phyloP scores from a whole-genome alignment of 2,329 filamentous ascomycete genomes.

The Botrytis pseudocinerea region DNA sequence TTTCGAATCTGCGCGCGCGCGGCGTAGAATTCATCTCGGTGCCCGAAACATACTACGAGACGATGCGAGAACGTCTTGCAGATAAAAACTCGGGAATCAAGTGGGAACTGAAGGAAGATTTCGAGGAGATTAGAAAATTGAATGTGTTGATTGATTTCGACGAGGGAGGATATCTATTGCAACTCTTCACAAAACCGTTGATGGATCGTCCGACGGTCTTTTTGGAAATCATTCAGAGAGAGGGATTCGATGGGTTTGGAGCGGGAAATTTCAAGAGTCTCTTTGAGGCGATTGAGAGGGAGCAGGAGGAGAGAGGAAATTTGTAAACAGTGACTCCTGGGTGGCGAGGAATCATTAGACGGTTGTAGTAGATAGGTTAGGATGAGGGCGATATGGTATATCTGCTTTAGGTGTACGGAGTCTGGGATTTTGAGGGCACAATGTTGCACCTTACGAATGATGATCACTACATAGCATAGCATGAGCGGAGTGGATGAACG shows the following conservation, averaged over 20 bases:
- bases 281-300: slow-evolving; percentile 93
- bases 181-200: slow-evolving; percentile 80
- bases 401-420: neutral
- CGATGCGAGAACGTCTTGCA: slow-evolving; percentile 73
- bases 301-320: slow-evolving; percentile 85
- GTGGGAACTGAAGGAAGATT: slow-evolving; percentile 74
- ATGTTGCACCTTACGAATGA: neutral
- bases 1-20: slow-evolving; percentile 76
- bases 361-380: neutral
- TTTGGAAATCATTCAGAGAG: slow-evolving; percentile 91
- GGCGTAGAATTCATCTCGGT: slow-evolving; percentile 93
- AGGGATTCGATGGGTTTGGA: slow-evolving; percentile 88
- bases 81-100: slow-evolving; percentile 44
- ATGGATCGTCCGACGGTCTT: slow-evolving; percentile 96
- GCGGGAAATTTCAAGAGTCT: slow-evolving; percentile 94
- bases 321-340: slow-evolving; percentile 50
- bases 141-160: slow-evolving; percentile 96
- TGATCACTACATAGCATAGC: neutral
- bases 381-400: neutral
- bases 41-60: slow-evolving; percentile 80
- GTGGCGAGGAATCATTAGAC: neutral
- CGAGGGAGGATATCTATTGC: slow-evolving; percentile 79
- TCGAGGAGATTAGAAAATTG: slow-evolving; percentile 72
- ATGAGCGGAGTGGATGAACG: neutral
- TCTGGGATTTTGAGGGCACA: neutral